phyloP scores from a whole-genome alignment of 2,329 filamentous ascomycete species.

The Ceratocystiopsis minuta region DNA sequence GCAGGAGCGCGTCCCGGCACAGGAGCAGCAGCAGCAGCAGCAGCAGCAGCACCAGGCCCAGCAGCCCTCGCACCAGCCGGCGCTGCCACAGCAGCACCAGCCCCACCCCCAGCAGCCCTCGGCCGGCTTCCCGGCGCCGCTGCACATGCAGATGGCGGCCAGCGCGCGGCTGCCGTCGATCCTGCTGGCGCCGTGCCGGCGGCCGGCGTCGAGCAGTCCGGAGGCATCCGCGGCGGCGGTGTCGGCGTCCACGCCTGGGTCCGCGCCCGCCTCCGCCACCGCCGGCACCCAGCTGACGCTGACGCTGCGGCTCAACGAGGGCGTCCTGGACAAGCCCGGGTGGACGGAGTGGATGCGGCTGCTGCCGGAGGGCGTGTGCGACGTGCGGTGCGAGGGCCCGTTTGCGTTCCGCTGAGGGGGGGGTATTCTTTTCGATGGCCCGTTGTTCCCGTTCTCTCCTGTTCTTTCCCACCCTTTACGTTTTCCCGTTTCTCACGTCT shows the following conservation, averaged over 20 bases:
- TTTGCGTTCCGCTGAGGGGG: conserved; percentile 22
- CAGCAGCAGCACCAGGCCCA: no score
- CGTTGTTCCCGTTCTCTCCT: no score
- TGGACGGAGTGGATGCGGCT: conserved; percentile 41
- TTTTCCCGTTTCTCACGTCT: no score
- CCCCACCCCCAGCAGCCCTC: no score
- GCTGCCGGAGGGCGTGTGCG: conserved; percentile 37
- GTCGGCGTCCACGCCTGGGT: no score
- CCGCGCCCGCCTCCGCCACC: no score
- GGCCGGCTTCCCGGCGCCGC: conserved; percentile 30
- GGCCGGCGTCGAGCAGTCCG: conserved; percentile 23
- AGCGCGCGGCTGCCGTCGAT: conserved; percentile 37
- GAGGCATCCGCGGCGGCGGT: conserved; percentile 12
- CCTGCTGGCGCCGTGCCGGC: conserved; percentile 31
- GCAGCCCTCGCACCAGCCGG: no score
- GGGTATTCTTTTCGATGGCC: no score
- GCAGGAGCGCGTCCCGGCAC: conserved; percentile 30
- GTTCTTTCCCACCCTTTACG: no score
- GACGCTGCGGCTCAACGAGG: conserved; percentile 31
- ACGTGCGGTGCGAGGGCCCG: conserved; percentile 36
- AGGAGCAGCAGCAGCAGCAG: conserved; percentile 15
- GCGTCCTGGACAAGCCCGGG: conserved; percentile 30
- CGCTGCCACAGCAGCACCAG: no score
- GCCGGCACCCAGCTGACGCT: conserved; percentile 28
- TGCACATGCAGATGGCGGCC: conserved; percentile 37